These are phyloP conservation scores for Rhizophagus clarus DNA, from an alignment of 192 early-diverging fungal species.

Conservation along the genomic window DNA sequence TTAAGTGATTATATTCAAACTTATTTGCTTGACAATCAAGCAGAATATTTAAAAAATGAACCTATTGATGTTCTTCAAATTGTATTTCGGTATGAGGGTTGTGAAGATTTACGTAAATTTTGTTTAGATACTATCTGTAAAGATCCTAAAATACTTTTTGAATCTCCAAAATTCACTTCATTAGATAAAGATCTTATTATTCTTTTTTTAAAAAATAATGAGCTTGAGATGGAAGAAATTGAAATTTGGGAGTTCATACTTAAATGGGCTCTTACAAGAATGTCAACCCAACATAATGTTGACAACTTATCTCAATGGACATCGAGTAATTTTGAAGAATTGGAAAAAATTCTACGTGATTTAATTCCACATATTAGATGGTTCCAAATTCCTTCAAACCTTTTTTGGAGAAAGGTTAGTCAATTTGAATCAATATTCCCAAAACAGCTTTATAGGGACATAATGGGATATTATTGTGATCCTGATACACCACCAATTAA, in stretches of 20 bases:
- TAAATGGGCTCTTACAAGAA: background rate
- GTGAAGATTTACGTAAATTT: background rate
- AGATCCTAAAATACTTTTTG: background rate
- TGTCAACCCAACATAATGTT: background rate
- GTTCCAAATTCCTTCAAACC: background rate
- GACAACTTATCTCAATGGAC: background rate
- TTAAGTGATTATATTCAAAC: background rate
- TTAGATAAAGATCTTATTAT: background rate
- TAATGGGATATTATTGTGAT: too few relatives aligned
- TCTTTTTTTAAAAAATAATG: background rate
- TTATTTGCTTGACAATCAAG: background rate
- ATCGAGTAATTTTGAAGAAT: background rate
- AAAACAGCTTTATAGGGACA: too few relatives aligned
- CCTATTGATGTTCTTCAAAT: background rate
- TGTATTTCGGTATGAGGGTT: background rate
- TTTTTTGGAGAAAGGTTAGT: too few relatives aligned
- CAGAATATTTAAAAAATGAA: background rate
- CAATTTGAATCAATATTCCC: too few relatives aligned
- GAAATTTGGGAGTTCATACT: background rate
- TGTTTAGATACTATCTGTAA: background rate
- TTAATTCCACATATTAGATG: background rate
- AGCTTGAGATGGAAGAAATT: background rate
- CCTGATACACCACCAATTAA: background rate
- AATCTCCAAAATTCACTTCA: background rate
- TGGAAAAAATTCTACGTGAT: background rate